Base-by-base conservation (phyloP, 352 stramenopile species). In the Phytophthora pinifolia region DNA sequence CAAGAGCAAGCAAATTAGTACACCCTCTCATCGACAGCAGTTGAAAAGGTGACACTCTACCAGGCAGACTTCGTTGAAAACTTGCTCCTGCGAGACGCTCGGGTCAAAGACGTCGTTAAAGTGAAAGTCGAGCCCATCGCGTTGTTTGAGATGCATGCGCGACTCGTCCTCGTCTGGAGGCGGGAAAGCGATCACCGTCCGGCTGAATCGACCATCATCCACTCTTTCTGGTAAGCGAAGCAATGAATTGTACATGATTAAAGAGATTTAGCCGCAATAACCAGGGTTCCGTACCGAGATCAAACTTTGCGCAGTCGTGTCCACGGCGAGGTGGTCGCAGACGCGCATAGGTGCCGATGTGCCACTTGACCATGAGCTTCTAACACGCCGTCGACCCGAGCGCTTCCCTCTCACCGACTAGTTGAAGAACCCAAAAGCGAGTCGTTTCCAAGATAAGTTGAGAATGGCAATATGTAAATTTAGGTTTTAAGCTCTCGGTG, bases 281-380 rank as follows among this genome's bases (percentile, higher is more conserved):
- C 13, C 9, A 59, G 33, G 2, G 17, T 9, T 33, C 2, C 46
- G 22, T 48, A 88, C 74, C 71, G 44, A 86, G 75, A 32, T 75
- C 58, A 47, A 88, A 85, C 43, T 84, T 86, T 52, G 78, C 66
- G 36, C 75, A 79, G 9, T 87, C 74, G 31, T 84, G 72, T 27
- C 62, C 75, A 20, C 73, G 67, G 0, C 79, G 72, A 22, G 76
- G 72, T 22, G 82, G 82, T 9, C 82, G 79, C 39, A 92, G 70
- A 20, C 82, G 69, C 39, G 79, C 76, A 39, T 83, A 92, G 43
- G 82, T 92, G 46, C 72, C 82, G 61, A 90, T 92, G 49, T 78
- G 65, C 77, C 82, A 92, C 64, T 85, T 88, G 44, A 88, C 68
- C 76, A 85, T 88, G 9, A 31, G 14, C 27, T 38, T 32, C 13